These are phyloP conservation scores for Pyricularia sp. DNA, from an alignment of 2,329 filamentous ascomycete species.

Conservation along the genomic window DNA sequence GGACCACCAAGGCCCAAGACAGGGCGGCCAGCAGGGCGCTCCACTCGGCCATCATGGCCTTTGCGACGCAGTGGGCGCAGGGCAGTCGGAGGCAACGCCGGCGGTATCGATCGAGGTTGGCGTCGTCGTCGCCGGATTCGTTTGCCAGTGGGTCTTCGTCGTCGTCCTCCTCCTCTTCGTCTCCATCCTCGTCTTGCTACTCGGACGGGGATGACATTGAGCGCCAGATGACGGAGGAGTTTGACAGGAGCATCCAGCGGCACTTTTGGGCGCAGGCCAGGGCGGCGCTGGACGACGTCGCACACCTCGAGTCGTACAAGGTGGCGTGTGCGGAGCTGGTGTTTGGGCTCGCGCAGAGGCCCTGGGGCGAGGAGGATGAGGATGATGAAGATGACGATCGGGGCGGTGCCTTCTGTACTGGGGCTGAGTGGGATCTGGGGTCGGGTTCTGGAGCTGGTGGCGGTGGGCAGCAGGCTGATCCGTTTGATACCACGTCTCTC, in stretches of 20 bases:
- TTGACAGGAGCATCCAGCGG: conserved; percentile 26
- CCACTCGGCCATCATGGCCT: conserved; percentile 39
- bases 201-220: neutral
- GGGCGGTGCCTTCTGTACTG: neutral
- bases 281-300: conserved; percentile 23
- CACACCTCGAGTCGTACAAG: conserved; percentile 25
- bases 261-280: conserved; percentile 28
- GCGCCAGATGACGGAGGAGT: conserved; percentile 18
- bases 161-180: neutral
- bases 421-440: neutral
- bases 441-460: neutral
- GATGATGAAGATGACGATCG: neutral
- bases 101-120: conserved; percentile 7
- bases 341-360: conserved; percentile 16
- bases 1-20: conserved; percentile 30
- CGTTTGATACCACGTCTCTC: conserved; percentile 14
- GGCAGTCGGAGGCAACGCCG: conserved; percentile 19
- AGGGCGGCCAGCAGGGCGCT: conserved; percentile 33
- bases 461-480: neutral
- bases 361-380: neutral
- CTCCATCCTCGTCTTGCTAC: conserved; percentile 12
- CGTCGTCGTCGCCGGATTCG: conserved; percentile 3
- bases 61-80: conserved; percentile 41
- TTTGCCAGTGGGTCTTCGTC: neutral
- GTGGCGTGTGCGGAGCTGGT: conserved; percentile 27